A percentile compares a stretch with the other conserved stretches of the same genome.
These are phyloP conservation scores for Vigna unguiculata DNA, from an alignment of 306 rosid species.

Conservation along the genomic window DNA sequence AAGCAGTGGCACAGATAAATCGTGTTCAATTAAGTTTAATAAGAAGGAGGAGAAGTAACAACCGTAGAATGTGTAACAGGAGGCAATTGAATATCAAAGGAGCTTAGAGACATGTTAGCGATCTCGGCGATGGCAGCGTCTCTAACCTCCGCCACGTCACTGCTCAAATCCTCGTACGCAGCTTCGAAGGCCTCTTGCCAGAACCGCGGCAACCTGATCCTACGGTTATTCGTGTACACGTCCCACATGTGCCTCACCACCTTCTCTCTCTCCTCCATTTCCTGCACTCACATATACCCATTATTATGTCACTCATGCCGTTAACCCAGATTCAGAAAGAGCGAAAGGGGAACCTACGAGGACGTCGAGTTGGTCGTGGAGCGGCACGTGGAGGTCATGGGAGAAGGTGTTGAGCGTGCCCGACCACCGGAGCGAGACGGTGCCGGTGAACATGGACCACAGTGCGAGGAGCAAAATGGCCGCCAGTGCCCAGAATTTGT, in stretches of 20 bases:
- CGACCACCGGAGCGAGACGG: slow-evolving; percentile 82
- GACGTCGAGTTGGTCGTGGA: slow-evolving; percentile 76
- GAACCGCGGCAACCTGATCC: slow-evolving; percentile 75
- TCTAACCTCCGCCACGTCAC: slow-evolving; percentile 67
- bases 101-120: slow-evolving; percentile 78
- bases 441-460: slow-evolving; percentile 89
- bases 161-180: slow-evolving; percentile 78
- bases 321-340: background rate
- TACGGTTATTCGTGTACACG: slow-evolving; percentile 74
- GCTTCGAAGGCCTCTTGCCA: slow-evolving; percentile 89
- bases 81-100: slow-evolving; percentile 67
- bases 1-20: background rate
- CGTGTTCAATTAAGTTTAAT: background rate
- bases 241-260: slow-evolving; percentile 88
- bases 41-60: background rate
- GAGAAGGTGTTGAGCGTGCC: slow-evolving; percentile 72
- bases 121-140: slow-evolving; percentile 75
- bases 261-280: slow-evolving; percentile 87
- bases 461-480: slow-evolving; percentile 77
- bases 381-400: slow-evolving; percentile 52
- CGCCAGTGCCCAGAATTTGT: slow-evolving; percentile 79
- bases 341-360: slow-evolving; percentile 57
- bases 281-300: slow-evolving; percentile 45
- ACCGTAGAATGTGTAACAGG: slow-evolving; percentile 62
- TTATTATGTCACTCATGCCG: background rate